phyloP scores from a whole-genome alignment of 306 rosid genomes.

The peach (Prunus persica) region Prunus_persica_NCBIv2 NC_034014.1:24002501-24003000 shows the following conservation, averaged over 20 bases:
- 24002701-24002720: constrained; percentile 97
- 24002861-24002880: constrained; percentile 93
- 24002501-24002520: background rate
- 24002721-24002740: constrained; percentile 94
- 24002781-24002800: constrained; percentile 14
- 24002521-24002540: background rate
- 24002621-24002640: constrained; percentile 22
- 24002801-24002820: constrained; percentile 19
- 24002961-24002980: constrained; percentile 86
- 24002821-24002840: constrained; percentile 58
- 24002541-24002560: constrained; percentile 3
- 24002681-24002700: constrained; percentile 84
- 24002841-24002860: constrained; percentile 85
- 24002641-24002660: constrained; percentile 87
- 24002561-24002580: constrained; percentile 1
- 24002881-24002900: constrained; percentile 89
- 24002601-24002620: background rate
- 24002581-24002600: constrained; percentile 12
- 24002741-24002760: constrained; percentile 37
- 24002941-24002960: constrained; percentile 85
- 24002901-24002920: constrained; percentile 91
- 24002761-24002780: constrained; percentile 23
- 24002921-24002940: constrained; percentile 87
- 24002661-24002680: constrained; percentile 81
- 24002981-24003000: constrained; percentile 67